Evolutionary conservation across 176 grass and related monocot species (phyloP).

Genomic region (Elaeis guineensis): DNA sequence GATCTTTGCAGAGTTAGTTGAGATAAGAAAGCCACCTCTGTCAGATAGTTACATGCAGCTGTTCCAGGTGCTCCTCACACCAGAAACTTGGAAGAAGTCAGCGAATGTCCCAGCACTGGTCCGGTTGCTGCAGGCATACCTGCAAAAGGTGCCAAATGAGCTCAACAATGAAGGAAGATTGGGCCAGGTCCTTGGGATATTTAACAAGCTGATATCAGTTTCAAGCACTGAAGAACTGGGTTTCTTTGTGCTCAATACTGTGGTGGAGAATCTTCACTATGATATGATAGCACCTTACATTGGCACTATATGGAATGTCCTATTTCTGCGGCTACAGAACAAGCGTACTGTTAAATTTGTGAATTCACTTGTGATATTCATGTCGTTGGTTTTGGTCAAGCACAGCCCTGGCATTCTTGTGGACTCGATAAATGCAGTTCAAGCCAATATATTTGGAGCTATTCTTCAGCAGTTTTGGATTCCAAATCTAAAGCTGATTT

Average conservation of each 20-base stretch:
- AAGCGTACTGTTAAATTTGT: conserved; percentile 69
- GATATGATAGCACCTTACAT: conserved; percentile 73
- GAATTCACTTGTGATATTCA: conserved; percentile 74
- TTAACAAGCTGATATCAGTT: conserved; percentile 38
- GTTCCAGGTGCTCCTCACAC: conserved; percentile 71
- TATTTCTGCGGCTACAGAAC: conserved; percentile 64
- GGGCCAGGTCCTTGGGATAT: conserved; percentile 59
- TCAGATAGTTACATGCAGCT: conserved; percentile 85
- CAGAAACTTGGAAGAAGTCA: conserved; percentile 74
- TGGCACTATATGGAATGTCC: conserved; percentile 57
- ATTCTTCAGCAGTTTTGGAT: conserved; percentile 87
- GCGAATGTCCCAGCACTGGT: conserved; percentile 83
- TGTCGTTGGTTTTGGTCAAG: conserved; percentile 79
- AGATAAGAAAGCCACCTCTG: conserved; percentile 65
- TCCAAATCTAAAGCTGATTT: conserved; percentile 74
- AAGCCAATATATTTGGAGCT: conserved; percentile 46
- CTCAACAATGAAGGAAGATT: conserved; percentile 75
- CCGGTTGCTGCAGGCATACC: conserved; percentile 69
- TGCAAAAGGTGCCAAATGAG: conserved; percentile 92
- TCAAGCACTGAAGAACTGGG: conserved; percentile 77
- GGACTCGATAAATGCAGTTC: conserved; percentile 59
- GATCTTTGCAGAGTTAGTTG: conserved; percentile 88
- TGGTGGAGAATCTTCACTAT: conserved; percentile 73
- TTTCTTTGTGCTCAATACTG: conserved; percentile 86
- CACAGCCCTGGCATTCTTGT: conserved; percentile 64